Evolutionary conservation across 257 asterid genomes (phyloP), one percentile per base, ranked within the genome.

Genomic region (Haberlea rhodopensis): DNA sequence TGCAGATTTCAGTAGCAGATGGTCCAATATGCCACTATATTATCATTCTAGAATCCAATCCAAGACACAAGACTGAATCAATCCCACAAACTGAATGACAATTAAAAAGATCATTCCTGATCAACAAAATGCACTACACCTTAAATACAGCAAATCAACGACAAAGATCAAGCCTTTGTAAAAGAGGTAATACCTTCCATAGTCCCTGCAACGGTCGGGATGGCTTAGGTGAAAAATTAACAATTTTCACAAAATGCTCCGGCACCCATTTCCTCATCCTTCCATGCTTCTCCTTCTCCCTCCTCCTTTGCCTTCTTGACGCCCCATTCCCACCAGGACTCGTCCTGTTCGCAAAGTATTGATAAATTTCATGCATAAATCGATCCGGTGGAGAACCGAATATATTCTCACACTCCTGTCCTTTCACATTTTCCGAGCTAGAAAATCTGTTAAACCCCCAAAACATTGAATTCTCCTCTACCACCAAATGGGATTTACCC

Each of bases 251-350:
- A 74, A 79, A 87, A 83, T 89, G 79, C 75, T 88, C 88, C 0
- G 91, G 75, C 66, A 83, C 95, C 95, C 85, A 81, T 72, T 79
- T 88, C 77, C 66, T 88, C 65, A 63, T 49, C 78, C 73, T 82
- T 34, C 84, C 84, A 51, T 75, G 92, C 68, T 73, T 87, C 82
- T 82, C 88, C 83, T 75, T 91, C 81, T 81, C 96, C 73, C 82
- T 82, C 82, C 83, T 86, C 68, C 95, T 81, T 85, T 86, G 97
- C 76, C 97, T 86, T 76, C 97, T 86, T 1, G 85, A 81, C 0
- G 74, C 73, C 18, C 96, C 96, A 75, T 84, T 81, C 8, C 95
- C 97, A 52, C 86, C 74, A 0, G 94, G 94, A 67, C 89, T 88
- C 26, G 89, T 88, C 77, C 76, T 59, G 74, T 91, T 91, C 0